Percentiles rank a stretch among this genome's conserved stretches.
Conservation (phyloP, 2,329 filamentous ascomycete species). For the Aureobasidium zeae region DNA sequence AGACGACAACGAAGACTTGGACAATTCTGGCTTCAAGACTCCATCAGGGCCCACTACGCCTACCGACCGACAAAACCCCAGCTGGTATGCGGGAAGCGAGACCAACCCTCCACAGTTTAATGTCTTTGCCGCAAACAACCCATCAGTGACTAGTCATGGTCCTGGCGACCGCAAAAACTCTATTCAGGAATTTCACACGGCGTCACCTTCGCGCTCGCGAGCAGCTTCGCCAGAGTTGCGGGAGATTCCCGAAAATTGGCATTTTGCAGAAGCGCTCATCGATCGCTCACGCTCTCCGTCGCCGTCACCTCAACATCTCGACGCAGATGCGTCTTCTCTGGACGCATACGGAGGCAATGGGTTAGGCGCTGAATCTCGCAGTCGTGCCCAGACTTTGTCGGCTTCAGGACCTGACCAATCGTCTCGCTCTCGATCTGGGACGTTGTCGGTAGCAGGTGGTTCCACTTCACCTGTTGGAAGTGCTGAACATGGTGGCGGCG, state of each 20-base stretch:
- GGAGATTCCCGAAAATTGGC: slow-evolving; percentile 14
- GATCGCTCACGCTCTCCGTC: slow-evolving; percentile 20
- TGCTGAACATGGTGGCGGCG: no score
- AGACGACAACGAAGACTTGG: slow-evolving; percentile 49
- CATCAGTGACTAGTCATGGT: background rate
- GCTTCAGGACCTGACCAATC: slow-evolving; percentile 4
- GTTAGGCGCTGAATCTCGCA: background rate
- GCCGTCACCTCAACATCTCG: slow-evolving; percentile 13
- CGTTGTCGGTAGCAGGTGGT: slow-evolving; percentile 1
- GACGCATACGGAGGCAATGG: slow-evolving; percentile 10
- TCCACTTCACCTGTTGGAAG: no score
- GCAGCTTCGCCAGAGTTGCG: slow-evolving; percentile 10
- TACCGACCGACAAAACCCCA: slow-evolving; percentile 24
- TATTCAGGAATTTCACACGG: slow-evolving; percentile 23
- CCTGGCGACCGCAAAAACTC: slow-evolving; percentile 21
- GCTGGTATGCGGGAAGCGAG: slow-evolving; percentile 26
- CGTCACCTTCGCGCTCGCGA: slow-evolving; percentile 19
- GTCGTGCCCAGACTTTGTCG: slow-evolving; percentile 1
- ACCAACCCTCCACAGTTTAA: slow-evolving; percentile 21
- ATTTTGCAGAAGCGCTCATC: slow-evolving; percentile 9
- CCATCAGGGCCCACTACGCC: slow-evolving; percentile 22
- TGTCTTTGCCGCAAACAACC: no score
- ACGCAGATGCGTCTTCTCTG: slow-evolving; percentile 1
- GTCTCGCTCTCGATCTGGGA: slow-evolving; percentile 1
- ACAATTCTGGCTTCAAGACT: slow-evolving; percentile 13